These are phyloP conservation scores for Dactylonectria estremocensis DNA, from an alignment of 2,329 filamentous ascomycete species.

Conservation along the genomic window DNA sequence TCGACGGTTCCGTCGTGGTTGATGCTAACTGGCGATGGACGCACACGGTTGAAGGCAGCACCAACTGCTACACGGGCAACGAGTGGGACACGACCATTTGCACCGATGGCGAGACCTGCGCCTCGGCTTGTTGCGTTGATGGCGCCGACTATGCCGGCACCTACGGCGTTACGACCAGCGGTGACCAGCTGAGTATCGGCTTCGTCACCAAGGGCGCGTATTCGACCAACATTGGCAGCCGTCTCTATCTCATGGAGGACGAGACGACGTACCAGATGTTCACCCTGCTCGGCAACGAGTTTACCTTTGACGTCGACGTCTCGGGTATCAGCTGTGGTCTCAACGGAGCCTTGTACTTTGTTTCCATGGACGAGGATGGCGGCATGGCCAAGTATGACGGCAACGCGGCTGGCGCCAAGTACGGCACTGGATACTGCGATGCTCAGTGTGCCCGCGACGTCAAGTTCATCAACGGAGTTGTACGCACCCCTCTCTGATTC, in stretches of 20 bases:
- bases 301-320: slow-evolving; percentile 80
- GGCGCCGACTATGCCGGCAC: slow-evolving; percentile 66
- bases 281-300: slow-evolving; percentile 75
- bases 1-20: slow-evolving; percentile 66
- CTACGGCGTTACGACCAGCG: slow-evolving; percentile 68
- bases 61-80: slow-evolving; percentile 72
- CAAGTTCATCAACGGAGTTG: slow-evolving; percentile 70
- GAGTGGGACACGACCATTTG: slow-evolving; percentile 59
- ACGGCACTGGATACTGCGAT: slow-evolving; percentile 71
- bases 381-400: slow-evolving; percentile 64
- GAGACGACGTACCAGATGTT: slow-evolving; percentile 75
- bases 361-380: slow-evolving; percentile 72
- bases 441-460: slow-evolving; percentile 66
- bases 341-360: slow-evolving; percentile 79
- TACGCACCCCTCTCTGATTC: slow-evolving; percentile 36
- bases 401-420: slow-evolving; percentile 70
- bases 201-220: slow-evolving; percentile 68
- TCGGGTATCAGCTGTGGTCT: slow-evolving; percentile 77
- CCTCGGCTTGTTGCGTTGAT: slow-evolving; percentile 65
- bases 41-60: slow-evolving; percentile 61
- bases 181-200: slow-evolving; percentile 65
- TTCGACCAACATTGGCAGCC: slow-evolving; percentile 64
- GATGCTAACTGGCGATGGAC: slow-evolving; percentile 75
- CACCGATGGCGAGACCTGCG: slow-evolving; percentile 59
- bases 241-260: slow-evolving; percentile 75